Evolutionary conservation across 2,329 filamentous ascomycete genomes (phyloP).

Genomic region (Lachnellula hyalina): DNA sequence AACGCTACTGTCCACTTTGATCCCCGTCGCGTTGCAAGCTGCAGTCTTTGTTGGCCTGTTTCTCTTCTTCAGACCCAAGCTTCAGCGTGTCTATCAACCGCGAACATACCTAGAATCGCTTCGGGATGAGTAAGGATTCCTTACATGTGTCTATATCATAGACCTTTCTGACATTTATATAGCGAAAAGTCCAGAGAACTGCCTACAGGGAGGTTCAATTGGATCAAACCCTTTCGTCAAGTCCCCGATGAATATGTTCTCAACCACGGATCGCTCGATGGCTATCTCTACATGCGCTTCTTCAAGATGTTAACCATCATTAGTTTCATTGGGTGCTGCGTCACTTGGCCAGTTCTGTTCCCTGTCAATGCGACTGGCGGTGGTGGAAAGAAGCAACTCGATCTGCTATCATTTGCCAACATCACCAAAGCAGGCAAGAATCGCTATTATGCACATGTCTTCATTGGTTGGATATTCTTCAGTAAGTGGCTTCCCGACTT

Average conservation of each 20-base stretch:
- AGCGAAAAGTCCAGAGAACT: conserved; percentile 54
- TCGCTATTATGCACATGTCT: conserved; percentile 73
- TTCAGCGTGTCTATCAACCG: conserved; percentile 46
- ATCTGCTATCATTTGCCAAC: conserved; percentile 78
- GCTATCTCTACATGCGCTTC: conserved; percentile 85
- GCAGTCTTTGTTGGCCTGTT: conserved; percentile 40
- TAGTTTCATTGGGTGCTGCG: conserved; percentile 72
- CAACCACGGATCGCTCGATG: conserved; percentile 85
- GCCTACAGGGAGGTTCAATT: conserved; percentile 56
- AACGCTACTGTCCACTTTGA: conserved; percentile 43
- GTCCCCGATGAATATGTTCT: conserved; percentile 72
- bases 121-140: conserved; percentile 31
- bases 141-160: background rate
- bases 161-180: conserved; percentile 8
- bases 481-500: conserved; percentile 11
- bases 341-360: conserved; percentile 76
- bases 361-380: conserved; percentile 84
- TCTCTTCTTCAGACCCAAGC: conserved; percentile 41
- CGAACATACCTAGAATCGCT: conserved; percentile 48
- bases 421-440: conserved; percentile 51
- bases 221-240: conserved; percentile 61
- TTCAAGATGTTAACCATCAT: conserved; percentile 72
- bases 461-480: conserved; percentile 78
- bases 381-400: conserved; percentile 58
- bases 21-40: conserved; percentile 39